phyloP scores from a whole-genome alignment of 2,329 filamentous ascomycete genomes.

The Nothophoma quercina region DNA sequence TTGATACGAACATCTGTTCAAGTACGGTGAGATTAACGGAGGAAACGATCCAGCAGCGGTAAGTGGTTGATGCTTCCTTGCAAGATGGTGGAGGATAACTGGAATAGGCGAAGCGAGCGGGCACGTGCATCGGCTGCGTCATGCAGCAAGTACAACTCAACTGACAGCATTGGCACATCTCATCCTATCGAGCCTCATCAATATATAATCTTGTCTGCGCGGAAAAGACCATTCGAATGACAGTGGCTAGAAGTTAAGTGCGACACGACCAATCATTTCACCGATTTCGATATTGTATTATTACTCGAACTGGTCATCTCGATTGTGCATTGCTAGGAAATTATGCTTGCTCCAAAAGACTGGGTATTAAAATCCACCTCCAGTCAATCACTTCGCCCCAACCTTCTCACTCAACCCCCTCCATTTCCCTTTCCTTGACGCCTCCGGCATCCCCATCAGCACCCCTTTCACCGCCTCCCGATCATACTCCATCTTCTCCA shows the following conservation, averaged over 20 bases:
- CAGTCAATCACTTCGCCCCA: conserved; percentile 14
- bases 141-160: not conserved
- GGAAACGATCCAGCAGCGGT: not conserved
- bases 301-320: too few relatives aligned
- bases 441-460: conserved; percentile 30
- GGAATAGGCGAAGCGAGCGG: conserved; percentile 1
- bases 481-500: conserved; percentile 41
- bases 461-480: conserved; percentile 28
- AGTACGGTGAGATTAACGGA: not conserved
- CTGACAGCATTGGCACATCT: too few relatives aligned
- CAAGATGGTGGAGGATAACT: not conserved
- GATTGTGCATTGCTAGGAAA: too few relatives aligned
- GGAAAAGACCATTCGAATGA: too few relatives aligned
- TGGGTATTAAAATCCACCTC: too few relatives aligned
- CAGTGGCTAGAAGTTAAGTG: too few relatives aligned
- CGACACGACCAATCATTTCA: too few relatives aligned
- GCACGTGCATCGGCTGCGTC: not conserved
- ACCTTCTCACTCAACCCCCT: conserved; percentile 34
- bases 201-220: too few relatives aligned
- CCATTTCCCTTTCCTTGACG: conserved; percentile 36
- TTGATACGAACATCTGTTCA: not conserved
- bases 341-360: too few relatives aligned
- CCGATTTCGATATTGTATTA: too few relatives aligned
- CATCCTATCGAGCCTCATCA: too few relatives aligned
- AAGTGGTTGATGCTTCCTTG: not conserved